Base-by-base conservation (phyloP, 2,329 filamentous ascomycete species). In the Penicillium sp. region DNA sequence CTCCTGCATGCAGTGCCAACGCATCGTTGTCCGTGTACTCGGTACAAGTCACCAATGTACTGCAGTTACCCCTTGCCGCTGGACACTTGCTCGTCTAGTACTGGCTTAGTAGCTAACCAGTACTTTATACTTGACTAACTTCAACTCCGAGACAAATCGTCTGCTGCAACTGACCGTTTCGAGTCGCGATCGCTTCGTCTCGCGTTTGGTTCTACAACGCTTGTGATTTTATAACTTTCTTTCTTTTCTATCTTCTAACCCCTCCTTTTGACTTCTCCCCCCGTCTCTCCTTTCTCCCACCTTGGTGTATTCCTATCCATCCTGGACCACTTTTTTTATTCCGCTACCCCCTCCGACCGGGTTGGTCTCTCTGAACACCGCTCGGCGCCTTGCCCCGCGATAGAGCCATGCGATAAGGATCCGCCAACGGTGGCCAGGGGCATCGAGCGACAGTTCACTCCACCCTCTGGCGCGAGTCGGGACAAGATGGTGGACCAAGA, bases 401-500 rank as follows among this genome's bases (percentile, higher is more conserved):
- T 61, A 64, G 61, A 75, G 71, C 60, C 71, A 77, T 77, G 75
- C 73, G 71, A 75, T 77, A 77, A 69, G 68, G 48, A 69, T 63
- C 63, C 55, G 59, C 59, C 62, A 60, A 23, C 39, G 9, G 59
- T 57, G 62, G 67, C 66, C 67, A 68, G 66, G 69, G 74, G 70
- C 73, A 72, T 69, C 69, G 69, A 70, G 70, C 70, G 67, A 69
- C 64, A 62, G 54, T 66, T 61, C 53, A 68, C 69, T 70, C 65
- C 27, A 29, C 27, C 66, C 63, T 63, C 64, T 69, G 68, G 67
- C 68, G 62, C 68, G 62, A 67, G 63, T 68, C 67, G 71, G 69
- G 69, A 69, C 71, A 74, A 75, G 67, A 77, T 77, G 75, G 71
- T 74, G 69, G 71, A 72, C 73, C 67, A 68, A 64, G 72, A 55